These are phyloP conservation scores for Thielaviopsis ethacetica DNA, from an alignment of 2,329 filamentous ascomycete species.

Conservation along the genomic window DNA sequence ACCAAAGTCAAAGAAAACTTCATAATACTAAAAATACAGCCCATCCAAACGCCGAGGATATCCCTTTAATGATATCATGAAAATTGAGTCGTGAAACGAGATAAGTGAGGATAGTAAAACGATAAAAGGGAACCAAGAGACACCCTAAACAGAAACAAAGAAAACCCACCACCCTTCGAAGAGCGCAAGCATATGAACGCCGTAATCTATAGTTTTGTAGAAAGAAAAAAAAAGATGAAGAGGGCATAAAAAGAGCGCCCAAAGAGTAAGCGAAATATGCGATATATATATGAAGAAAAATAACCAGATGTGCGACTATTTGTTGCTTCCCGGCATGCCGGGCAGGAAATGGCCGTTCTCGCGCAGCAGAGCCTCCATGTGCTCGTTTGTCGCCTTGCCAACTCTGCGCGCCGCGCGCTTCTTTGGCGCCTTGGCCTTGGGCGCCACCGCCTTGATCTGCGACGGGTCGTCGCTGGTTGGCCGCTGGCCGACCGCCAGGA, in stretches of 20 bases:
- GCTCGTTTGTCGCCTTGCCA: slow-evolving; percentile 72
- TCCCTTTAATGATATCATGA: too few relatives aligned
- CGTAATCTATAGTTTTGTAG: background rate
- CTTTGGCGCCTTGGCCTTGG: slow-evolving; percentile 56
- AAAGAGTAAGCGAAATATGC: background rate
- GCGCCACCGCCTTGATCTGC: slow-evolving; percentile 23
- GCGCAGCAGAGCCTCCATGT: slow-evolving; percentile 70
- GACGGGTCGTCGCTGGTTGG: slow-evolving; percentile 68
- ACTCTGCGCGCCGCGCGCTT: slow-evolving; percentile 48
- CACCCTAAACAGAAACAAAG: background rate
- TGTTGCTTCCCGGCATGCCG: slow-evolving; percentile 6
- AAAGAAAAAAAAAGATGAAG: background rate
- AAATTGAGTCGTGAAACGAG: too few relatives aligned
- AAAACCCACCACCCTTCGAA: background rate
- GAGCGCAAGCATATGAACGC: background rate
- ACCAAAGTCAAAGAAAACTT: too few relatives aligned
- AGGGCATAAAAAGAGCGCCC: background rate
- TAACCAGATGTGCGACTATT: background rate
- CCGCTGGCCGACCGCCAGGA: slow-evolving; percentile 64
- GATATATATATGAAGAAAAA: background rate
- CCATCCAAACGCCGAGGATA: too few relatives aligned
- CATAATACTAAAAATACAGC: too few relatives aligned
- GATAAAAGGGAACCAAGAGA: background rate
- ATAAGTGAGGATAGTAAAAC: too few relatives aligned
- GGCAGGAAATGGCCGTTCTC: slow-evolving; percentile 37